phyloP scores from a whole-genome alignment of 805 yeast species.

The Kregervanrija fluxuum region DNA sequence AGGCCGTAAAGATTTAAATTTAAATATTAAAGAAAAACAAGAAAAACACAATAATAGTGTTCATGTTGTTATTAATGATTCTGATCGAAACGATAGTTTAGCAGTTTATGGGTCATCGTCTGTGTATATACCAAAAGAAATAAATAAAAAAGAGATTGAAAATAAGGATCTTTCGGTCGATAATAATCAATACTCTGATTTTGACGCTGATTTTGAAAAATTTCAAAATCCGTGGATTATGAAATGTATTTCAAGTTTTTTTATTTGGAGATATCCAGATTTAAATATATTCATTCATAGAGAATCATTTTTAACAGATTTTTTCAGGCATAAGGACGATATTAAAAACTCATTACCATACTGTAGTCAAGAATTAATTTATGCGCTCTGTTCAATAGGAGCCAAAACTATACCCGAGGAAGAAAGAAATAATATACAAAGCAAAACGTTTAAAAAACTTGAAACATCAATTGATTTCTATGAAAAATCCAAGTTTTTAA shows the following conservation, averaged over 20 bases:
- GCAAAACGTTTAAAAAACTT: background rate
- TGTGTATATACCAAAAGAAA: conserved; percentile 1
- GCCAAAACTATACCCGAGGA: conserved; percentile 34
- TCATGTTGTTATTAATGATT: background rate
- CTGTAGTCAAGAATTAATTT: conserved; percentile 34
- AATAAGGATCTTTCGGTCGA: too few relatives aligned
- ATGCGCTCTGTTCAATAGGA: conserved; percentile 53
- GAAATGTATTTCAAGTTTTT: conserved; percentile 6
- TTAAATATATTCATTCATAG: conserved; percentile 46
- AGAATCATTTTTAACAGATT: conserved; percentile 53
- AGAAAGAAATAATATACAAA: conserved; percentile 32
- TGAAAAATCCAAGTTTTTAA: conserved; percentile 36
- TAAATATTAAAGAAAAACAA: background rate
- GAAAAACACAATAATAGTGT: background rate
- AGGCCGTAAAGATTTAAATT: background rate
- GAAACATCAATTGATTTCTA: conserved; percentile 38
- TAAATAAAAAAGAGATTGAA: background rate
- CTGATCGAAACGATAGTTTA: background rate
- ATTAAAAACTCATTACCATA: conserved; percentile 45
- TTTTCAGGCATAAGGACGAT: conserved; percentile 39
- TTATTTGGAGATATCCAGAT: conserved; percentile 9
- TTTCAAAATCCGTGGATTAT: conserved; percentile 3
- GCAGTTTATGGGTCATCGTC: conserved; percentile 2
- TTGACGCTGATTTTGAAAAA: conserved; percentile 1
- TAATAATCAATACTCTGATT: background rate